Base-by-base conservation (phyloP, 2,329 filamentous ascomycete species). In the Venturia aucupariae region DNA sequence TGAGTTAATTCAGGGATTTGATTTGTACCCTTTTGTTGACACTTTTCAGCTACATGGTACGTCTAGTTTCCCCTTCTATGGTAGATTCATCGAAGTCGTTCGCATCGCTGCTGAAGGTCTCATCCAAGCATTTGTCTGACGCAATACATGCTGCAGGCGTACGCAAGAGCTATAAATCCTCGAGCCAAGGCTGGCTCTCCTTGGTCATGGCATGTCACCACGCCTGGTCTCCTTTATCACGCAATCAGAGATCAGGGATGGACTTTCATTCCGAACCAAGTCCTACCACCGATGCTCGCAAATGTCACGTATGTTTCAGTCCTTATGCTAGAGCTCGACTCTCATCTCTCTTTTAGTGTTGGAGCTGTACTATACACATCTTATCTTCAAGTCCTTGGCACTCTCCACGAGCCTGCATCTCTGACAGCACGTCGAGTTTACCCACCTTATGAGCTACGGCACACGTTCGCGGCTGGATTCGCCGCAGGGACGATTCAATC, bases 281-380 rank as follows among this genome's bases (percentile, higher is more conserved):
- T 92, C n/a, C 75, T 92, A 24, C 89, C 89, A 51, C 89, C 89
- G 17, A 78, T 92, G 51, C 77, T 90, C 22, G 89, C 89, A 41
- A 92, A 92, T 69, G 83, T 90, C 0, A 84, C 83, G 80, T 82
- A 72, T 27, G 35, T 57, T 15, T 11, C 41, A 57, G 24, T 60
- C 13, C 27, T 27, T 32, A 22, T 38, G n/a, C 22, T 11, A 30
- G 3, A 19, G 71, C 54, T 71, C 61, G 11, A 5, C 17, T 48
- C 48, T 64, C 61, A 19, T 60, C 6, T 44, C 32, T 55, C 24
- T 24, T 22, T 30, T 61, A 82, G 81, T 44, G 87, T 92, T 61
- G 88, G 88, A 2, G 88, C 88, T 1, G 83, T 92, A 3, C 77
- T 92, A 19, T 92, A 92, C 74, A 90, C 88, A 1, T 85, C 83